These are phyloP conservation scores for Solanum ossicruentum DNA, from an alignment of 257 asterid species.

Conservation along the genomic window DNA sequence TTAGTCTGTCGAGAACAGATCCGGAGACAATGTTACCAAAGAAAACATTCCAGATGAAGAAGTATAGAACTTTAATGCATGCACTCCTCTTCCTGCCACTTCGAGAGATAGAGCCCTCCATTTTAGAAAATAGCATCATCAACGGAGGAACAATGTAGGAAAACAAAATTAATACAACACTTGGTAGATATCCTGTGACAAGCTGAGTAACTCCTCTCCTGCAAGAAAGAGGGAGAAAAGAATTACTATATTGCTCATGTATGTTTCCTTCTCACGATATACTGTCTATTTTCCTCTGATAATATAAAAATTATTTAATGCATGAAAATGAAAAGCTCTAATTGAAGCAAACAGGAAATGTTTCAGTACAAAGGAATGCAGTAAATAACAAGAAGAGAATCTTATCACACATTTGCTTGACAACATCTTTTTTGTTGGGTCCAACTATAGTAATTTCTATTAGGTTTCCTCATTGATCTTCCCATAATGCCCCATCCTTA, in stretches of 20 bases:
- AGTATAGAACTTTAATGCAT: slow-evolving; percentile 57
- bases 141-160: slow-evolving; percentile 51
- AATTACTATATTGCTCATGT: not conserved
- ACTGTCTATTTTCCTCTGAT: not conserved
- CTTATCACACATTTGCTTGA: not conserved
- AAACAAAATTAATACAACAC: slow-evolving; percentile 58
- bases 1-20: slow-evolving; percentile 47
- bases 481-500: not conserved
- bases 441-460: not conserved
- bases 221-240: slow-evolving; percentile 8
- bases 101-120: slow-evolving; percentile 77
- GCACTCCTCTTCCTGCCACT: slow-evolving; percentile 76
- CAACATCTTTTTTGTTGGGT: not conserved
- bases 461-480: not conserved
- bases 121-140: slow-evolving; percentile 62
- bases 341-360: not conserved
- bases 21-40: slow-evolving; percentile 71
- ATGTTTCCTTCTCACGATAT: not conserved
- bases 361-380: not conserved
- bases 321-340: not conserved
- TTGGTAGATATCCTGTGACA: slow-evolving; percentile 76
- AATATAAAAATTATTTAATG: not conserved
- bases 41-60: slow-evolving; percentile 76
- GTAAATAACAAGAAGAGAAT: not conserved
- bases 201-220: slow-evolving; percentile 44